A percentile compares a stretch with the other conserved stretches of the same genome.
Evolutionary conservation across 805 yeast genomes (phyloP).

Genomic region (Candida golubevii): DNA sequence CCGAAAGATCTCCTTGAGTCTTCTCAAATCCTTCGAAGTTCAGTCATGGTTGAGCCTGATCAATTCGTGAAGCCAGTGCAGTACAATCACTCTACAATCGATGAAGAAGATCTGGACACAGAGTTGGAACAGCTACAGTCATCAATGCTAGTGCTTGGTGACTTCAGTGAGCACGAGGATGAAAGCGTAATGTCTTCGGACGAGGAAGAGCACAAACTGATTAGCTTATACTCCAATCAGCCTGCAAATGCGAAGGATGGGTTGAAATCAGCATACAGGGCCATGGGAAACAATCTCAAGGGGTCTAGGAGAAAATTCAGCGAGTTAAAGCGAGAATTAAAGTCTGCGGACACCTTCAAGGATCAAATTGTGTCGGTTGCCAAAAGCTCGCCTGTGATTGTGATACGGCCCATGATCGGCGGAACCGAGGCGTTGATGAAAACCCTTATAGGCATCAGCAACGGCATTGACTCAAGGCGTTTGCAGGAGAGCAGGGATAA

Average conservation of each 20-base stretch:
- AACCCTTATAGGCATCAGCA: slow-evolving; percentile 77
- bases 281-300: slow-evolving; percentile 63
- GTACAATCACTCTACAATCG: slow-evolving; percentile 30
- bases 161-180: slow-evolving; percentile 14
- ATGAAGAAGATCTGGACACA: slow-evolving; percentile 22
- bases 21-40: slow-evolving; percentile 23
- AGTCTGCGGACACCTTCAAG: slow-evolving; percentile 61
- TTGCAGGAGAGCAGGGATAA: slow-evolving; percentile 59
- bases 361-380: slow-evolving; percentile 66
- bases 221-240: slow-evolving; percentile 81
- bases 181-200: slow-evolving; percentile 14
- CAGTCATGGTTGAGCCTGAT: slow-evolving; percentile 18
- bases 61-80: slow-evolving; percentile 21
- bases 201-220: slow-evolving; percentile 35
- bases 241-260: slow-evolving; percentile 74
- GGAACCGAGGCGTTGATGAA: slow-evolving; percentile 87
- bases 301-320: slow-evolving; percentile 62
- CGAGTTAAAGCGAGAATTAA: slow-evolving; percentile 56
- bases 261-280: slow-evolving; percentile 63
- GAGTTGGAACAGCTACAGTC: slow-evolving; percentile 13
- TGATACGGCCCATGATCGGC: slow-evolving; percentile 84
- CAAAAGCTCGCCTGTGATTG: slow-evolving; percentile 72
- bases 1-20: slow-evolving; percentile 21
- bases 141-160: slow-evolving; percentile 25
- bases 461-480: slow-evolving; percentile 68